Evolutionary conservation across 1,284 basidiomycete species (phyloP), one percentile per base, ranked within the genome.

Genomic region (Boletellus deceptivus): DNA sequence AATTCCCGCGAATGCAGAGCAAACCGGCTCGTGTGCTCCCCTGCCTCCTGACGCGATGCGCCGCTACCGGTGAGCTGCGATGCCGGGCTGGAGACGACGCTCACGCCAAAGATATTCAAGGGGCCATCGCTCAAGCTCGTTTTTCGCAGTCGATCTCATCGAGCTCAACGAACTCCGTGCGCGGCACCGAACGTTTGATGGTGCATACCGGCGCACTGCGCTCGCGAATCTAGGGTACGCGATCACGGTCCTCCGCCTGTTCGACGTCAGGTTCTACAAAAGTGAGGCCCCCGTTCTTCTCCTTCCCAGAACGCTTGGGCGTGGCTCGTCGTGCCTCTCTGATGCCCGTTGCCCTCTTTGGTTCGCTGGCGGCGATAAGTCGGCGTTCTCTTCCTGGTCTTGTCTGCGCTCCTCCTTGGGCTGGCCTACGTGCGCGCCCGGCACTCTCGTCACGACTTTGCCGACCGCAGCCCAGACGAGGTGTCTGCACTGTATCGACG

Each of bases 141-240:
- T 85, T 59, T 65, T 72, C 20, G 72, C 83, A 1, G 59, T 73
- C 17, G 86, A 89, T 63, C 60, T 82, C 18, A 75, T 76, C 46
- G 86, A 89, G 62, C 77, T 89, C 46, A 80, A 83, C 13, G 89
- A 92, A 64, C 70, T 91, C 20, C 78, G 90, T 18, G 89, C 89
- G 1, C 77, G 87, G 27, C 85, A 89, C 58, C 75, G 90, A 40
- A 92, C 89, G 0, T 91, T 91, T 61, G 78, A 90, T 53, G 89
- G 90, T 18, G 90, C 89, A 22, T 93, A 92, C 63, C 76, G 77
- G 29, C 80, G 91, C 25, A 88, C 84, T 1, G 89, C 89, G 0
- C 74, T 93, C 9, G 81, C 82, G 17, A 82, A 83, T 58, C 75
- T 93, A 3, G 84, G 88, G 1, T 91, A 89, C 61, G 78, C 88